A percentile compares a stretch with the other conserved stretches of the same genome.
Evolutionary conservation across 306 rosid species (phyloP).

Genomic region (Bauhinia variegata): DNA sequence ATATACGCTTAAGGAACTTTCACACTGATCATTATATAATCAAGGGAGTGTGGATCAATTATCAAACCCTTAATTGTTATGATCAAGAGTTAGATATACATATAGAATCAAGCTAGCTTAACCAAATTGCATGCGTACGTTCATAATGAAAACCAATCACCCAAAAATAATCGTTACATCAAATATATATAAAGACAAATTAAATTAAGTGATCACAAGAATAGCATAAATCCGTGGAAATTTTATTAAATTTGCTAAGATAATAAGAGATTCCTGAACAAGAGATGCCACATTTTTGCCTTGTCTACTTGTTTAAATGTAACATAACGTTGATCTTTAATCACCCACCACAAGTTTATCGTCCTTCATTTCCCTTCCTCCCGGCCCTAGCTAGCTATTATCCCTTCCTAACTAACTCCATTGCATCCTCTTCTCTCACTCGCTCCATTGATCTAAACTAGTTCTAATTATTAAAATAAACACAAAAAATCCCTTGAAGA

Average conservation of each 20-base stretch:
- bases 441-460: conserved; percentile 26
- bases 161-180: background rate
- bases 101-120: background rate
- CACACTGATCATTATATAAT: no score
- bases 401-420: no score
- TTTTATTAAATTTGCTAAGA: conserved; percentile 30
- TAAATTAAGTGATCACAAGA: background rate
- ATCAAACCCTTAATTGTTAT: no score
- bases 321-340: no score
- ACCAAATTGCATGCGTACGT: conserved; percentile 2
- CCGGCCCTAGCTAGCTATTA: no score
- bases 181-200: no score
- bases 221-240: conserved; percentile 23
- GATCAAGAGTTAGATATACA: no score
- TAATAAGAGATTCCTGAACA: conserved; percentile 29
- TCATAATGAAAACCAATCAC: no score
- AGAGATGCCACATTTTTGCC: conserved; percentile 42
- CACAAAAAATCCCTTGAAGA: no score
- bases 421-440: conserved; percentile 19
- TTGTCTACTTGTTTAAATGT: conserved; percentile 47
- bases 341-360: conserved; percentile 22
- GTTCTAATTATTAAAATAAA: conserved; percentile 9
- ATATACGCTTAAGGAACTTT: background rate
- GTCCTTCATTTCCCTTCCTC: no score
- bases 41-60: no score